Evolutionary conservation across 2,329 filamentous ascomycete species (phyloP).

Genomic region (Alternaria tenuissima): DNA sequence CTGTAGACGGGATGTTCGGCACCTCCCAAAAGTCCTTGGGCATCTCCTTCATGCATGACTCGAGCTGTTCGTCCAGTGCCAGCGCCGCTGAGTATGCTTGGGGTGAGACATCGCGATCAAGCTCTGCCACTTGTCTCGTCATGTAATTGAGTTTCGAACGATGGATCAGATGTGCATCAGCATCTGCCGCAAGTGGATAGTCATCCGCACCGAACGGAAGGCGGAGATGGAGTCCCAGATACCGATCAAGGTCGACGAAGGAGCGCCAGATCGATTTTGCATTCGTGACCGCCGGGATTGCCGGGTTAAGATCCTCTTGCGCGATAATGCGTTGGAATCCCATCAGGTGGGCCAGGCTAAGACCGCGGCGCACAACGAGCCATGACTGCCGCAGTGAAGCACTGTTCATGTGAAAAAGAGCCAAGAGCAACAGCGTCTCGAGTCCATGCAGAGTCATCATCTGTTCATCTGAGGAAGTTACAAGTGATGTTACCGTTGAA

Average conservation of each 20-base stretch:
- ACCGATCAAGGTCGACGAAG: constrained; percentile 44
- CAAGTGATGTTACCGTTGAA: constrained; percentile 37
- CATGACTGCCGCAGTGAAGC: constrained; percentile 45
- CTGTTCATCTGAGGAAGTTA: constrained; percentile 44
- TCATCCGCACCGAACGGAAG: constrained; percentile 47
- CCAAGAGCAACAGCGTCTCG: constrained; percentile 44
- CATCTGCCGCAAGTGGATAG: constrained; percentile 36
- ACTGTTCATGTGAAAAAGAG: constrained; percentile 41
- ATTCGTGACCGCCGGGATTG: constrained; percentile 36
- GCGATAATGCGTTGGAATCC: constrained; percentile 48
- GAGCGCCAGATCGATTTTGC: constrained; percentile 42
- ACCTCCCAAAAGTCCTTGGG: constrained; percentile 49
- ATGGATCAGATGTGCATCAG: constrained; percentile 31
- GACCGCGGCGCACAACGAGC: constrained; percentile 44
- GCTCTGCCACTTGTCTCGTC: constrained; percentile 36
- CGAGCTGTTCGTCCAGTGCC: constrained; percentile 44
- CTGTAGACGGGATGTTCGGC: constrained; percentile 46
- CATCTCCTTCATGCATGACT: constrained; percentile 39
- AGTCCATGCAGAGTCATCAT: constrained; percentile 48
- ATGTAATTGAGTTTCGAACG: constrained; percentile 35
- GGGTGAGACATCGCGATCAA: constrained; percentile 41
- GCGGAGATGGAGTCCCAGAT: constrained; percentile 45
- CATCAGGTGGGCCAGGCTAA: constrained; percentile 48
- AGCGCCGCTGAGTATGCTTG: constrained; percentile 45
- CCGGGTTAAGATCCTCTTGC: constrained; percentile 27